A percentile compares a stretch with the other conserved stretches of the same genome.
phyloP scores from a whole-genome alignment of 2,329 filamentous ascomycete species.

The Apiospora kogelbergensis region DNA sequence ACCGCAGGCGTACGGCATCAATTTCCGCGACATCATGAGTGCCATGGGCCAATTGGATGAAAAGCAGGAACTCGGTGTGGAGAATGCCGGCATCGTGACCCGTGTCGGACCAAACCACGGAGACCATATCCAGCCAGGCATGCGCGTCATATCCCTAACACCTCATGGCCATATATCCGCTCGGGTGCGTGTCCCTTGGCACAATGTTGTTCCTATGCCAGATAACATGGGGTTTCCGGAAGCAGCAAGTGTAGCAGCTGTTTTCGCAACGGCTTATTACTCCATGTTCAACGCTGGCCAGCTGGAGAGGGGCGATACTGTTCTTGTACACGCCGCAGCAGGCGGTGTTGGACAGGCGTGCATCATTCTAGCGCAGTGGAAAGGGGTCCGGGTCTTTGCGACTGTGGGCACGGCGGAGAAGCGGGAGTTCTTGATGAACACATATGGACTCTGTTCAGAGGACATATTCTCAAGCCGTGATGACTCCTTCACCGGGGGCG shows the following conservation, averaged over 20 bases:
- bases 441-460: not conserved
- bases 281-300: not conserved
- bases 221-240: not conserved
- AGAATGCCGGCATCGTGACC: conserved; percentile 12
- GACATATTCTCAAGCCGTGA: conserved; percentile 1
- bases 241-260: not conserved
- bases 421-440: not conserved
- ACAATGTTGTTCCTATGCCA: too few species aligned
- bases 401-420: not conserved
- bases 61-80: conserved; percentile 15
- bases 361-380: not conserved
- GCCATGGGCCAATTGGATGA: conserved; percentile 24
- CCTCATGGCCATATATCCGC: too few species aligned
- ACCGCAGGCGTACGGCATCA: conserved; percentile 27
- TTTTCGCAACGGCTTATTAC: not conserved
- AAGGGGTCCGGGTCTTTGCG: not conserved
- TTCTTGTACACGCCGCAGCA: too few species aligned
- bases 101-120: conserved; percentile 6
- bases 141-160: too few species aligned
- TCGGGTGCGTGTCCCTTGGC: not conserved
- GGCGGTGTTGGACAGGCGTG: not conserved
- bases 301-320: not conserved
- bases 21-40: conserved; percentile 30
- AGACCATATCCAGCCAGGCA: not conserved
- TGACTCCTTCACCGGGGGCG: not conserved